These are phyloP conservation scores for Pichia scutulata DNA, from an alignment of 805 yeast genomes.

Conservation along the genomic window DNA sequence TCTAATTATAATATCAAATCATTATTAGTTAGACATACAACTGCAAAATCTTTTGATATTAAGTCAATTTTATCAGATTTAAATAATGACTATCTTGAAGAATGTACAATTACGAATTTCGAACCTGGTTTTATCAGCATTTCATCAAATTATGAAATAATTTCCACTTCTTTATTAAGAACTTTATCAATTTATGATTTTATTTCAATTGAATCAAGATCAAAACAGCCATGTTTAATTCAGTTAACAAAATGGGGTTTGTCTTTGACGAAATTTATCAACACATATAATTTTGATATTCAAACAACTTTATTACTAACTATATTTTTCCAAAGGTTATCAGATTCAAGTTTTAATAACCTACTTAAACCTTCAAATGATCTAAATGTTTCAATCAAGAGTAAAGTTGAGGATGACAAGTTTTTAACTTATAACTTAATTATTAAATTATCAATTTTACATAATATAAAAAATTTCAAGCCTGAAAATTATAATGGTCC, in stretches of 20 bases:
- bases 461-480: conserved; percentile 29
- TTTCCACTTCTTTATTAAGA: conserved; percentile 51
- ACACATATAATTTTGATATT: conserved; percentile 1
- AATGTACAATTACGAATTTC: neutral
- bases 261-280: conserved; percentile 26
- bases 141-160: conserved; percentile 41
- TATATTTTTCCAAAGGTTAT: conserved; percentile 33
- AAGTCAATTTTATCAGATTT: conserved; percentile 25
- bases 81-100: conserved; percentile 25
- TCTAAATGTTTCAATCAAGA: neutral
- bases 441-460: neutral
- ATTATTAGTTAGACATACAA: conserved; percentile 25
- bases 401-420: neutral
- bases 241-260: conserved; percentile 45
- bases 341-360: conserved; percentile 34
- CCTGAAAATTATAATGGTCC: conserved; percentile 60
- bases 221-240: neutral
- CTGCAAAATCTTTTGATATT: conserved; percentile 27
- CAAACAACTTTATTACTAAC: conserved; percentile 33
- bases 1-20: neutral
- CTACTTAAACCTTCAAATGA: conserved; percentile 26
- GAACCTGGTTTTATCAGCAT: conserved; percentile 24
- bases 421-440: neutral
- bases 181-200: conserved; percentile 45
- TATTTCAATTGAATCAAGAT: conserved; percentile 25